These are phyloP conservation scores for Picea sitchensis DNA, from an alignment of 75 land plant species.

Conservation along the genomic window DNA sequence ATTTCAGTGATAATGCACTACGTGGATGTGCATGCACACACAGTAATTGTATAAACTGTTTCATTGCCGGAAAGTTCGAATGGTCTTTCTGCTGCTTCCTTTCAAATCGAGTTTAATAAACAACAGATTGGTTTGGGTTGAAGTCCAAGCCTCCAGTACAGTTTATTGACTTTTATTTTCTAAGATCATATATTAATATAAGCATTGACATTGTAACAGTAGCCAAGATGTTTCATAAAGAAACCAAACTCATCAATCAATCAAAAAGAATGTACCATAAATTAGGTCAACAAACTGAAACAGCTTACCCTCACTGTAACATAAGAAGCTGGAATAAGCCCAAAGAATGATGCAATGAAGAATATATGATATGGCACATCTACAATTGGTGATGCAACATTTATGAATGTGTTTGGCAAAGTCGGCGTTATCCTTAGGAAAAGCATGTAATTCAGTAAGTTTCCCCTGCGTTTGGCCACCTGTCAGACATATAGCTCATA, in stretches of 20 bases:
- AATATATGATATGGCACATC: conserved; percentile 86
- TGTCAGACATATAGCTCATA: conserved; percentile 23
- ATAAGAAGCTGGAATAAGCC: conserved; percentile 86
- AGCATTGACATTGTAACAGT: conserved; percentile 7
- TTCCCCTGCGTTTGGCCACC: conserved; percentile 74
- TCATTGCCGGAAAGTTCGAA: neutral
- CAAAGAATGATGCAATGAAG: conserved; percentile 79
- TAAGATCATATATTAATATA: neutral
- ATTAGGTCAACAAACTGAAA: neutral
- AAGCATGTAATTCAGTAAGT: conserved; percentile 91
- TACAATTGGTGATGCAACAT: conserved; percentile 93
- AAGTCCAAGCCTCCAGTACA: neutral
- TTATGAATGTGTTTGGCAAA: conserved; percentile 90
- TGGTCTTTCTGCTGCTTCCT: neutral
- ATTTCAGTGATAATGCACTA: neutral
- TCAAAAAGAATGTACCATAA: neutral
- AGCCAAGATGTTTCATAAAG: conserved; percentile 9
- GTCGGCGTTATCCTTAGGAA: conserved; percentile 90
- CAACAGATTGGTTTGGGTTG: neutral
- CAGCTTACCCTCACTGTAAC: conserved; percentile 80
- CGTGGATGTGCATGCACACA: neutral
- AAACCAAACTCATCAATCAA: conserved; percentile 4
- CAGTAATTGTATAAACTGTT: neutral
- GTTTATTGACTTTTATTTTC: neutral
- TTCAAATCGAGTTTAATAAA: neutral